Evolutionary conservation across 2,329 filamentous ascomycete genomes (phyloP), one percentile per base, ranked within the genome.

Genomic region (Aspergillus fijiensis): DNA sequence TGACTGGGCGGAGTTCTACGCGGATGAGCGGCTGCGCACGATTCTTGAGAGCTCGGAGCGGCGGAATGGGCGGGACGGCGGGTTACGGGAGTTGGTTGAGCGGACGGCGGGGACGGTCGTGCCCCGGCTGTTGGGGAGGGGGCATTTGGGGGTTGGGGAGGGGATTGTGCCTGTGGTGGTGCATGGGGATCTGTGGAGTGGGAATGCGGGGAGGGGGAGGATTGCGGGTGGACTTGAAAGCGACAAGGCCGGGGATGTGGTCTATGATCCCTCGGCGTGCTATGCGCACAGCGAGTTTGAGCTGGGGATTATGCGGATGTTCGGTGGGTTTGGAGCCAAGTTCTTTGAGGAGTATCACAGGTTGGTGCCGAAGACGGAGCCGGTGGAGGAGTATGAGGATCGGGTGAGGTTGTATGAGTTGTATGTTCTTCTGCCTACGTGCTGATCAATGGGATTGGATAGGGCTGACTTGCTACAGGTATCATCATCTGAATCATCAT

Each of bases 281-380:
- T 97, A 96, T 71, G 91, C 89, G 1, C 93, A 97, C 73, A 89
- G 84, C 1, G 94, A 98, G 79, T 97, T 89, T 74, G 94, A 97
- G 67, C 79, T 96, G 55, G 94, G 94, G 0, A 96, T 96, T 66
- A 97, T 97, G 92, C 85, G 84, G 55, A 96, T 97, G 92, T 98
- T 97, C 82, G 93, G 93, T 0, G 94, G 94, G 0, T 96, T 96
- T 75, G 87, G 87, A 0, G 69, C 74, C 0, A 74, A 71, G 1
- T 96, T 96, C 69, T 87, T 90, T 81, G 82, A 82, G 33, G 91
- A 95, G 72, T 98, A 97, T 73, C 85, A 90, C 72, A 74, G 79
- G 45, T 71, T 92, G 25, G 87, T 93, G 51, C 89, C 89, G 0
- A 96, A 89, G 78, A 88, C 89, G 9, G 90, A 96, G 72, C 93